Evolutionary conservation across 495 filamentous ascomycete genomes (phyloP), one percentile per base, ranked within the genome.

Genomic region (Terfezia claveryi): DNA sequence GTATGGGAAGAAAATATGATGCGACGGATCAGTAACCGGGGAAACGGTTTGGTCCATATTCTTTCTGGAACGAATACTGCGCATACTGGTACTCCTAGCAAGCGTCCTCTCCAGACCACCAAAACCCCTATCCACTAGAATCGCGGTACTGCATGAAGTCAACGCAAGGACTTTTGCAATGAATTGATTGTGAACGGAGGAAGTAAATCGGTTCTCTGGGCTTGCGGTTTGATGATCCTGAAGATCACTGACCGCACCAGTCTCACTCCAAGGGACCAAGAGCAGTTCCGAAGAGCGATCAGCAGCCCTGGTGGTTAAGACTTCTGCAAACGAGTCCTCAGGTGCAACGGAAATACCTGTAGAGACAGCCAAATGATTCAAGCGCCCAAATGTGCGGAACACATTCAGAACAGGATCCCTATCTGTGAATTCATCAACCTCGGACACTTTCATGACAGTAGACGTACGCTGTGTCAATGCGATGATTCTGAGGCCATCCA

Each of bases 391-490:
- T 0, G 87, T 85, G 20, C 82, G 76, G 73, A 95, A 94, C 10
- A 85, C 83, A 64, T 94, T 94, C 32, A 95, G 77, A 0, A 95
- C 85, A 6, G 91, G 87, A 61, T 98, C 91, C 68, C 76, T 76
- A 6, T 79, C 69, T 10, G 78, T 76, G 58, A 82, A 80, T 17
- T 87, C 85, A 10, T 88, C 85, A 44, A 79, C 71, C 57, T 91
- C 85, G 0, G 85, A 80, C 7, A 93, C 85, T 61, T 87, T 82
- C 91, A 98, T 98, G 54, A 94, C 87, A 17, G 87, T 84, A 8
- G 91, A 95, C 37, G 82, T 80, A 73, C 91, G 87, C 57, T 98
- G 87, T 0, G 86, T 91, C 23, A 96, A 78, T 63, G 92, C 85
- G 44, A 95, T 68, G 52, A 98, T 72, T 2, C 88, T 82, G 23